Evolutionary conservation across 768 basidiomycete species (phyloP).

Genomic region (Podaxis sp.): DNA sequence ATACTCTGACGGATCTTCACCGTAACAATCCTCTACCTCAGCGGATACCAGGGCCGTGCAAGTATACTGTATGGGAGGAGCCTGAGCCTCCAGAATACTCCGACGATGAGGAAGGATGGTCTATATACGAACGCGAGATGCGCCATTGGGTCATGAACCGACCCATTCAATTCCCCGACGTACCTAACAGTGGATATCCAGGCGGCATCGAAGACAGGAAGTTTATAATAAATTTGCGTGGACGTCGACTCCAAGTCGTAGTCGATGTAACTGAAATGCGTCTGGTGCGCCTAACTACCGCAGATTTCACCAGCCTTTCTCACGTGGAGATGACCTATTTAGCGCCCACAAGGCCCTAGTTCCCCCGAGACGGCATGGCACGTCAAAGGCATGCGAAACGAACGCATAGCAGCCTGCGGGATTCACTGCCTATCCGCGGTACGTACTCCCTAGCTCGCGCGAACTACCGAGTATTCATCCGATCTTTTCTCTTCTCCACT

Average conservation of each 20-base stretch:
- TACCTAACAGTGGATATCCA: slow-evolving; percentile 40
- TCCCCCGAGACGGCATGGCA: slow-evolving; percentile 43
- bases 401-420: slow-evolving; percentile 48
- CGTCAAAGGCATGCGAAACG: slow-evolving; percentile 54
- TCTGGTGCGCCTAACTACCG: slow-evolving; percentile 34
- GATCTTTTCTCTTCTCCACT: background rate
- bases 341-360: slow-evolving; percentile 30
- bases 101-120: slow-evolving; percentile 50
- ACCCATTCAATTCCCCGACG: slow-evolving; percentile 46
- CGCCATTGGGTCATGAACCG: slow-evolving; percentile 42
- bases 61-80: slow-evolving; percentile 46
- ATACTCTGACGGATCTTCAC: slow-evolving; percentile 51
- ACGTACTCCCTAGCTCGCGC: slow-evolving; percentile 16
- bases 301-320: background rate
- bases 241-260: slow-evolving; percentile 42
- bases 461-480: slow-evolving; percentile 4
- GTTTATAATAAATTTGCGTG: slow-evolving; percentile 36
- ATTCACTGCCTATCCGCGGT: slow-evolving; percentile 42
- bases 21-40: slow-evolving; percentile 43
- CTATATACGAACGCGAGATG: slow-evolving; percentile 39
- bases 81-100: slow-evolving; percentile 49
- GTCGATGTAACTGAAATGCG: slow-evolving; percentile 39
- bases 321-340: background rate
- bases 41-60: slow-evolving; percentile 41
- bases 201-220: slow-evolving; percentile 46